Conservation (phyloP, 805 yeast species). For the Lachancea kluyveri region DNA sequence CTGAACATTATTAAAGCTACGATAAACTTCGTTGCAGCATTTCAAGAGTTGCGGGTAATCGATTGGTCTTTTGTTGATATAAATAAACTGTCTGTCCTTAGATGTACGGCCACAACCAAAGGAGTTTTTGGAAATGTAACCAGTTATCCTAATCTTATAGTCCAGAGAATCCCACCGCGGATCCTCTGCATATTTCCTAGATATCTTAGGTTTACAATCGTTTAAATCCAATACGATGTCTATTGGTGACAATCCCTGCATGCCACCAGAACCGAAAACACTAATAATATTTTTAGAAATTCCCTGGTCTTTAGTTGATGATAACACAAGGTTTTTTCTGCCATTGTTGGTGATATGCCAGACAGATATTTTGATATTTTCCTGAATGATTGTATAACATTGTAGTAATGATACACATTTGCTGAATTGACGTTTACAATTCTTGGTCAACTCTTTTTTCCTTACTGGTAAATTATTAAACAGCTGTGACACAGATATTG, state of each 20-base stretch:
- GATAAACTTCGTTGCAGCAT: slow-evolving; percentile 67
- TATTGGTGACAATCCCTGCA: slow-evolving; percentile 50
- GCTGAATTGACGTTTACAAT: slow-evolving; percentile 63
- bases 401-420: slow-evolving; percentile 60
- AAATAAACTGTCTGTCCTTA: slow-evolving; percentile 70
- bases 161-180: slow-evolving; percentile 7
- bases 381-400: slow-evolving; percentile 57
- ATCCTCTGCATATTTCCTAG: slow-evolving; percentile 10
- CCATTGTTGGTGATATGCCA: slow-evolving; percentile 43
- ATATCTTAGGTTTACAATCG: slow-evolving; percentile 2
- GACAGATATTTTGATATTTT: slow-evolving; percentile 54
- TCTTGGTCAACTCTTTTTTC: slow-evolving; percentile 61
- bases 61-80: slow-evolving; percentile 73
- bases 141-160: slow-evolving; percentile 39
- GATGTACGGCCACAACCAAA: slow-evolving; percentile 73
- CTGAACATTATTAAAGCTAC: slow-evolving; percentile 64
- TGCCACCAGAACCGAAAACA: slow-evolving; percentile 65
- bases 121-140: slow-evolving; percentile 68
- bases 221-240: slow-evolving; percentile 35
- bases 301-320: slow-evolving; percentile 46
- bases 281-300: slow-evolving; percentile 55
- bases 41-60: slow-evolving; percentile 46
- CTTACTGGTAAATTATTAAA: slow-evolving; percentile 79
- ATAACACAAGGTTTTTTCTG: slow-evolving; percentile 48
- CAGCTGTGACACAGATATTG: slow-evolving; percentile 48